phyloP scores from a whole-genome alignment of 2,329 filamentous ascomycete species.

The Talaromyces atroroseus region DNA sequence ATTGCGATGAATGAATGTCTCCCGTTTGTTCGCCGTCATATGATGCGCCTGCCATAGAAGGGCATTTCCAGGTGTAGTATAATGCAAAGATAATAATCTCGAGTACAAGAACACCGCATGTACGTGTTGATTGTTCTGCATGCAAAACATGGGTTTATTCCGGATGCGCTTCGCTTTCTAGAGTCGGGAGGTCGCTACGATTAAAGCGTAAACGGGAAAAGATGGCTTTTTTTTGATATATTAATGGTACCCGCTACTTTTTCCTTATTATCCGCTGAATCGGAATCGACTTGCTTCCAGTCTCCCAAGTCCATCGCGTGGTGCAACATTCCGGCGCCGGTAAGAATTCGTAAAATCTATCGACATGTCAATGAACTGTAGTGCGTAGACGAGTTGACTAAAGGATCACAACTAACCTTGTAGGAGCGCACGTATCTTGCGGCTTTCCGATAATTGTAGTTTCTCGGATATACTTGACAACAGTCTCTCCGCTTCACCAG shows the following conservation, averaged over 20 bases:
- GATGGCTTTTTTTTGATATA: not conserved
- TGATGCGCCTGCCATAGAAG: too few species aligned
- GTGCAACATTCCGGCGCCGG: constrained; percentile 88
- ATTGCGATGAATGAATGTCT: too few species aligned
- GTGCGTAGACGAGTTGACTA: not conserved
- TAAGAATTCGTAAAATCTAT: constrained; percentile 92
- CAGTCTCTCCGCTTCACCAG: constrained; percentile 73
- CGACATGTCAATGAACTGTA: not conserved
- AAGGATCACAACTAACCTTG: constrained; percentile 47
- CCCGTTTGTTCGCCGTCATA: too few species aligned
- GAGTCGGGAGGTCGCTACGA: not conserved
- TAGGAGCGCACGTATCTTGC: constrained; percentile 76
- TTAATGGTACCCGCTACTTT: constrained; percentile 7
- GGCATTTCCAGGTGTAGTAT: too few species aligned
- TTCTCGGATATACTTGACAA: constrained; percentile 75
- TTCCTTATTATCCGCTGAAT: constrained; percentile 58
- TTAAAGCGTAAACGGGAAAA: not conserved
- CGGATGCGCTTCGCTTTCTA: not conserved
- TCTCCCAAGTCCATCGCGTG: constrained; percentile 80
- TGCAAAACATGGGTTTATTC: not conserved
- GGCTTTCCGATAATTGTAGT: constrained; percentile 61
- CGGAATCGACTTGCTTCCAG: constrained; percentile 83
- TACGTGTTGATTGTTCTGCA: too few species aligned
- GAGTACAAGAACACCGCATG: too few species aligned
- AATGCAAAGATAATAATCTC: too few species aligned